Conservation (phyloP, 371 early-diverging fungal genomes). For the Mortierella sp. region DNA sequence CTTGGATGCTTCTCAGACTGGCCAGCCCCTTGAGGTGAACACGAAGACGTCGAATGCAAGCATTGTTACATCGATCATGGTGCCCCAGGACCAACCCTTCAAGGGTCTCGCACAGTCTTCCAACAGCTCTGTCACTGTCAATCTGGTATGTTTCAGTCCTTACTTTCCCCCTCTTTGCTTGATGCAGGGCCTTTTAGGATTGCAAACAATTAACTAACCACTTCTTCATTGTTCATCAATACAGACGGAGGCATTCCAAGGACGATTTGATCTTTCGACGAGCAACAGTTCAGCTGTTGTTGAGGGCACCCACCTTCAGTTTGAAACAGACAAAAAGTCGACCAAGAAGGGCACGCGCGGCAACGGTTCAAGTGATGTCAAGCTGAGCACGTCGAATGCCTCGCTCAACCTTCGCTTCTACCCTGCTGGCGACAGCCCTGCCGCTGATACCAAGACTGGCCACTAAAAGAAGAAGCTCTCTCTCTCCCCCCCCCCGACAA, state of each 20-base stretch:
- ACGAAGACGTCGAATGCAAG: constrained; percentile 39
- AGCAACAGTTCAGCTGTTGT: constrained; percentile 30
- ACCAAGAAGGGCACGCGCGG: constrained; percentile 37
- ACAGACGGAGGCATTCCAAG: constrained; percentile 46
- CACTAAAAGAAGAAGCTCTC: not conserved
- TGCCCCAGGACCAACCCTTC: constrained; percentile 35
- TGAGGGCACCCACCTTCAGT: constrained; percentile 33
- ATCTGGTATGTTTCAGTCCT: constrained; percentile 30
- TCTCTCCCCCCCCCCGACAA: not conserved
- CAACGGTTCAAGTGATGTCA: constrained; percentile 25
- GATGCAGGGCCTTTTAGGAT: not conserved
- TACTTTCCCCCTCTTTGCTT: not conserved
- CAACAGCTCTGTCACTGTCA: constrained; percentile 40
- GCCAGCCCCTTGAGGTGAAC: constrained; percentile 44
- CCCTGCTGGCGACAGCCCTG: constrained; percentile 37
- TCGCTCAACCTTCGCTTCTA: constrained; percentile 41
- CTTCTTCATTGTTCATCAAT: not conserved
- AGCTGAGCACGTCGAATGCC: constrained; percentile 22
- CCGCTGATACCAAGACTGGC: constrained; percentile 13
- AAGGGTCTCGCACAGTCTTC: constrained; percentile 20
- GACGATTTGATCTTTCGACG: constrained; percentile 39
- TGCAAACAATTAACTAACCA: not conserved
- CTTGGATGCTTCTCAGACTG: constrained; percentile 48
- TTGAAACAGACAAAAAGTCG: constrained; percentile 35
- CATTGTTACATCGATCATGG: constrained; percentile 48